phyloP scores from a whole-genome alignment of 1,284 basidiomycete species.

The Cronartium ribicola region DNA sequence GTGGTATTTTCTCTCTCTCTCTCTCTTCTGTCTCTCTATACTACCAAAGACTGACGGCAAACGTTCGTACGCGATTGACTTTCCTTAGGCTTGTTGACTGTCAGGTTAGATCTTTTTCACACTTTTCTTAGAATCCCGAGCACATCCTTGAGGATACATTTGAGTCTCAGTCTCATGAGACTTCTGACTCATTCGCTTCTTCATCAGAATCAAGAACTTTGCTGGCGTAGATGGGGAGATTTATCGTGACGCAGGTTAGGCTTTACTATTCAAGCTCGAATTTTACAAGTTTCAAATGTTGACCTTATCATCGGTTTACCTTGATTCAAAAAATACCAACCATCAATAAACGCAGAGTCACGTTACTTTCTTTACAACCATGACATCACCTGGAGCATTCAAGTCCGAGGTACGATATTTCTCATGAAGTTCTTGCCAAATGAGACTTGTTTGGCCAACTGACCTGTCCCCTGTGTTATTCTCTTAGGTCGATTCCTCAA shows the following conservation, averaged over 20 bases:
- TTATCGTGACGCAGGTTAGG: not conserved
- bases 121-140: too few relatives aligned
- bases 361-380: slow-evolving; percentile 24
- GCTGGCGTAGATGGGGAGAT: slow-evolving; percentile 7
- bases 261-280: too few relatives aligned
- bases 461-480: too few relatives aligned
- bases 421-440: too few relatives aligned
- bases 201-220: slow-evolving; percentile 33
- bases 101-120: not conserved
- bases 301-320: too few relatives aligned
- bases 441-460: too few relatives aligned
- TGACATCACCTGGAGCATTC: slow-evolving; percentile 39
- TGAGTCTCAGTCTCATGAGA: not conserved
- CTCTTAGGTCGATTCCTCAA: slow-evolving; percentile 38
- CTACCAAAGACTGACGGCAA: not conserved
- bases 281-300: too few relatives aligned
- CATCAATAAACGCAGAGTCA: slow-evolving; percentile 1
- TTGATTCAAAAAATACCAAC: too few relatives aligned
- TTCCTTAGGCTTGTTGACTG: not conserved
- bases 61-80: not conserved
- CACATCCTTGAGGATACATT: not conserved
- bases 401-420: slow-evolving; percentile 25
- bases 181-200: too few relatives aligned
- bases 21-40: too few relatives aligned
- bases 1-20: not conserved